Conservation (phyloP, 2,329 filamentous ascomycete species). For the Clarireedia monteithiana region DNA sequence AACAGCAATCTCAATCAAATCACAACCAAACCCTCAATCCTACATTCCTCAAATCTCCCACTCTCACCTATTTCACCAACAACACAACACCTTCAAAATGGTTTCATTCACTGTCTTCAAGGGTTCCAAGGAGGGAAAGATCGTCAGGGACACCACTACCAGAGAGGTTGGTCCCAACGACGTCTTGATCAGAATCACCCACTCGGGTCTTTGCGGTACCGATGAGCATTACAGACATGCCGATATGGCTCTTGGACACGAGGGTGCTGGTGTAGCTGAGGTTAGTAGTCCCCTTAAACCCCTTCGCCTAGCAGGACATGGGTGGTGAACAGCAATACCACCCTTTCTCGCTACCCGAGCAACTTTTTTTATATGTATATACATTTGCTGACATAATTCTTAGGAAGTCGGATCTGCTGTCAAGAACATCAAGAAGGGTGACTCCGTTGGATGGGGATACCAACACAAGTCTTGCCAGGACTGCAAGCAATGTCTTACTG, state of each 20-base stretch:
- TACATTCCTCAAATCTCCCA: background rate
- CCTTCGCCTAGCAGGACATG: constrained; percentile 2
- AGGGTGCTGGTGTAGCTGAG: constrained; percentile 41
- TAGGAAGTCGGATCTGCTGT: constrained; percentile 34
- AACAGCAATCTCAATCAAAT: background rate
- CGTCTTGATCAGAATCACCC: constrained; percentile 55
- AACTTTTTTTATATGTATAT: background rate
- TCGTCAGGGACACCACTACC: constrained; percentile 41
- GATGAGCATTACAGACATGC: constrained; percentile 34
- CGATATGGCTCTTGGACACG: constrained; percentile 40
- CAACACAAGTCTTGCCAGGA: constrained; percentile 34
- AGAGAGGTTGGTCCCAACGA: constrained; percentile 41
- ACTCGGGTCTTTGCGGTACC: constrained; percentile 61
- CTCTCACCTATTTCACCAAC: background rate
- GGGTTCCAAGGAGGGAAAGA: constrained; percentile 49
- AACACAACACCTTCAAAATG: constrained; percentile 13
- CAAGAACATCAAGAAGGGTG: constrained; percentile 34
- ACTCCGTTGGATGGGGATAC: constrained; percentile 42
- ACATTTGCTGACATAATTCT: background rate
- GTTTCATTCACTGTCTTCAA: constrained; percentile 54
- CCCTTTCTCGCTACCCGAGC: background rate
- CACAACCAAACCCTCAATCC: background rate
- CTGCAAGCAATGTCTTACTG: constrained; percentile 38
- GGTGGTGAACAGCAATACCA: background rate
- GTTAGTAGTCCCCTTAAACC: constrained; percentile 9